A percentile compares a stretch with the other conserved stretches of the same genome.
Evolutionary conservation across 1,284 basidiomycete species (phyloP).

Genomic region (Leccinum variabile): DNA sequence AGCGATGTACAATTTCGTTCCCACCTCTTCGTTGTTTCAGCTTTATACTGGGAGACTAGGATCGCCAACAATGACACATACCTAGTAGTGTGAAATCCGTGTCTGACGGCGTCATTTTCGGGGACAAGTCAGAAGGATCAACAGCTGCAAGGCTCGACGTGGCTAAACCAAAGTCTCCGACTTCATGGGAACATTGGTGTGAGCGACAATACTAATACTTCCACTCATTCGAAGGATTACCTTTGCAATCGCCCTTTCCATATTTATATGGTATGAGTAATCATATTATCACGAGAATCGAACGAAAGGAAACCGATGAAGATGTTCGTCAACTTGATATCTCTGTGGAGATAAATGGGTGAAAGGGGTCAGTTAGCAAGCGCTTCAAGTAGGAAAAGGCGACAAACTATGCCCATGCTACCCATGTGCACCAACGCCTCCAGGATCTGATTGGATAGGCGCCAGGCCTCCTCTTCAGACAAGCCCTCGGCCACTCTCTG

Average conservation of each 20-base stretch:
- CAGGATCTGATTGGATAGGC: constrained; percentile 88
- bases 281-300: neutral
- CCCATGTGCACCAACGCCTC: constrained; percentile 93
- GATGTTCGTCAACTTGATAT: constrained; percentile 91
- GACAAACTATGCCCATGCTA: constrained; percentile 71
- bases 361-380: constrained; percentile 4
- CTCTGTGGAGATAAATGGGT: constrained; percentile 70
- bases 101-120: constrained; percentile 45
- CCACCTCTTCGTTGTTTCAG: constrained; percentile 62
- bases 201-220: neutral
- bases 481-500: constrained; percentile 81
- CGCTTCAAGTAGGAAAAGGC: neutral
- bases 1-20: constrained; percentile 91
- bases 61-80: constrained; percentile 27
- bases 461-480: constrained; percentile 84
- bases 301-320: constrained; percentile 66
- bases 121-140: constrained; percentile 64
- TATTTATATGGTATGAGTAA: constrained; percentile 44
- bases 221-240: constrained; percentile 36
- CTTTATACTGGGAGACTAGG: neutral
- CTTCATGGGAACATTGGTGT: constrained; percentile 30
- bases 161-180: constrained; percentile 93
- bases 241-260: constrained; percentile 87
- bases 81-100: constrained; percentile 76
- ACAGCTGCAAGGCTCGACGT: constrained; percentile 80